Conservation (phyloP, 805 yeast genomes). For the Pichia deserticola region DNA sequence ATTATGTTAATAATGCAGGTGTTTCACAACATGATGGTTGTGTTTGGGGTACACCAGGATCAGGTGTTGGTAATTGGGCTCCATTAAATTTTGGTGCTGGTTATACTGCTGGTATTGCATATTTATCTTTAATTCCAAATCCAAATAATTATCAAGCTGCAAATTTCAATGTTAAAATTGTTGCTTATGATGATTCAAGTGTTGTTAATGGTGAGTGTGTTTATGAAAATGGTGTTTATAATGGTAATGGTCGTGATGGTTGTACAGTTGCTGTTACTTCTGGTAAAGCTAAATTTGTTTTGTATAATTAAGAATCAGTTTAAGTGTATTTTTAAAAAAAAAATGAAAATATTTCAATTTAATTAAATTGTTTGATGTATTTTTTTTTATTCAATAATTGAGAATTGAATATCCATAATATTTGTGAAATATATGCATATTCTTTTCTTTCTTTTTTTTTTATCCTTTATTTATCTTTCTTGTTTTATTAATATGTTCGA, state of each 20-base stretch:
- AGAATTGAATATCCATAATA: too few species aligned
- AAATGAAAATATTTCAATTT: too few species aligned
- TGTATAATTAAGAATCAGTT: constrained; percentile 13
- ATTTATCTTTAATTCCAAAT: constrained; percentile 89
- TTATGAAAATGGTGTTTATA: constrained; percentile 36
- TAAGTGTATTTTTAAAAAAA: too few species aligned
- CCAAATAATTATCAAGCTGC: constrained; percentile 72
- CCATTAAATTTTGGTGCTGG: constrained; percentile 95
- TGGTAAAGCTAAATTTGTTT: constrained; percentile 30
- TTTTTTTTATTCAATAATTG: too few species aligned
- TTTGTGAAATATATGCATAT: too few species aligned
- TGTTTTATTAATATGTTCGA: too few species aligned
- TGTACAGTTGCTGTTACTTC: constrained; percentile 55
- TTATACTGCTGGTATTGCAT: constrained; percentile 60
- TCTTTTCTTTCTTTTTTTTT: too few species aligned
- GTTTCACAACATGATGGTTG: constrained; percentile 86
- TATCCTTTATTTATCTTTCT: too few species aligned
- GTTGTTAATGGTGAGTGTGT: constrained; percentile 35
- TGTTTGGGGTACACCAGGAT: constrained; percentile 78
- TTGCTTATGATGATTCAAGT: constrained; percentile 29
- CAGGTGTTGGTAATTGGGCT: constrained; percentile 96
- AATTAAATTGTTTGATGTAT: too few species aligned
- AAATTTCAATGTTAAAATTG: constrained; percentile 44
- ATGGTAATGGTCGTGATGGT: constrained; percentile 62
- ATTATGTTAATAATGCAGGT: constrained; percentile 96